phyloP scores from a whole-genome alignment of 805 yeast species.

The Schizosaccharomyces osmophilus region DNA sequence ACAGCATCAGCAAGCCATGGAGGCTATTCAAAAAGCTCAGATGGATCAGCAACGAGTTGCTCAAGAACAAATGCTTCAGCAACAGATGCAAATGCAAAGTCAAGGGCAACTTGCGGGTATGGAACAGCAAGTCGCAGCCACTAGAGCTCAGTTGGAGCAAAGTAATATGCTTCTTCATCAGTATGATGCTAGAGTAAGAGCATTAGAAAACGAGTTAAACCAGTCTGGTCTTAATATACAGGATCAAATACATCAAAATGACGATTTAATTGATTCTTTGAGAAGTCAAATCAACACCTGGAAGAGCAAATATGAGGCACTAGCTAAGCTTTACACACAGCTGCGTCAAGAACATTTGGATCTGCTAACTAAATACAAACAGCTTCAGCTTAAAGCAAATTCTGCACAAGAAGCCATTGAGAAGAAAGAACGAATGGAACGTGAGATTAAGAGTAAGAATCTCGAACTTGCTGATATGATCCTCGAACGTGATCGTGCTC shows the following conservation, averaged over 20 bases:
- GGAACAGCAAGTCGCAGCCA: constrained; percentile 52
- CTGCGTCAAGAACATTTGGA: constrained; percentile 77
- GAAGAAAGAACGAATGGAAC: constrained; percentile 56
- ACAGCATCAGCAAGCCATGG: constrained; percentile 45
- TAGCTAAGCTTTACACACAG: constrained; percentile 75
- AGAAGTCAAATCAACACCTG: constrained; percentile 57
- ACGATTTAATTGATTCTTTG: constrained; percentile 39
- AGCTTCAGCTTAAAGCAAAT: constrained; percentile 57
- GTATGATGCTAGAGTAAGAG: constrained; percentile 64
- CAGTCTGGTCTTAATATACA: constrained; percentile 38
- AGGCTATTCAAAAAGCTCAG: constrained; percentile 51
- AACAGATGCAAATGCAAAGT: constrained; percentile 47
- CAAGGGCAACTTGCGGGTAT: constrained; percentile 58
- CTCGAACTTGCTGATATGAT: constrained; percentile 72
- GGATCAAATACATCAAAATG: constrained; percentile 51
- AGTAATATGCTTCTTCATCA: constrained; percentile 67
- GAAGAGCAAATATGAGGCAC: constrained; percentile 68
- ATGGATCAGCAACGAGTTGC: constrained; percentile 43
- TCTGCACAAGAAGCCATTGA: constrained; percentile 76
- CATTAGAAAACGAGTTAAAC: constrained; percentile 47
- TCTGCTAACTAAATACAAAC: constrained; percentile 50
- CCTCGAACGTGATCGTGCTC: constrained; percentile 70
- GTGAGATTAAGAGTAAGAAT: constrained; percentile 64
- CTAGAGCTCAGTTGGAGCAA: constrained; percentile 62
- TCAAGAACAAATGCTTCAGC: constrained; percentile 42